phyloP scores from a whole-genome alignment of 176 grass and related monocot species.

The Metroxylon sagu region DNA sequence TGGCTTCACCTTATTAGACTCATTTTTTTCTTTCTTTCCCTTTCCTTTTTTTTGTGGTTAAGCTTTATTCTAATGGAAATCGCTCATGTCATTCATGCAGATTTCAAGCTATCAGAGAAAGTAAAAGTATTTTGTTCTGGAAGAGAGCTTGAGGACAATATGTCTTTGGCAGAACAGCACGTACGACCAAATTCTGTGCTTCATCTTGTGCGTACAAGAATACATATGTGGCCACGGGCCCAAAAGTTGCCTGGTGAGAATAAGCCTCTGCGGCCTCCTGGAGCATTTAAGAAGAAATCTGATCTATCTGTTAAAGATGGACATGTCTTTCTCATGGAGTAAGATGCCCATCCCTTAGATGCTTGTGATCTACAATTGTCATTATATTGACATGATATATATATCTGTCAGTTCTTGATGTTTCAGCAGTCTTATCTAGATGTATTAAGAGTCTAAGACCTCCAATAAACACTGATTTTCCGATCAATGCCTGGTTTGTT shows the following conservation, averaged over 20 bases:
- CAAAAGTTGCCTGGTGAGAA: constrained; percentile 83
- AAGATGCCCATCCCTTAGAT: constrained; percentile 26
- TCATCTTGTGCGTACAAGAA: constrained; percentile 70
- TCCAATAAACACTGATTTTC: too few relatives aligned
- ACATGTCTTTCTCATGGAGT: constrained; percentile 94
- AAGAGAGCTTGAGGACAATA: constrained; percentile 70
- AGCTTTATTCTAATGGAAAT: constrained; percentile 13
- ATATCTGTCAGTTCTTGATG: too few relatives aligned
- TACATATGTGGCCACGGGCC: constrained; percentile 83
- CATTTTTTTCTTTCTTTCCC: constrained; percentile 4
- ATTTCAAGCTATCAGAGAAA: constrained; percentile 67
- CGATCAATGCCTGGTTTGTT: too few relatives aligned
- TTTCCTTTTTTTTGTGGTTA: constrained; percentile 5
- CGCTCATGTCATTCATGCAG: constrained; percentile 30
- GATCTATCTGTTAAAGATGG: constrained; percentile 91
- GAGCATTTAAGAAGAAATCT: constrained; percentile 86
- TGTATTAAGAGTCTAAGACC: too few relatives aligned
- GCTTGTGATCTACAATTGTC: background rate
- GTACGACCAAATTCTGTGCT: constrained; percentile 74
- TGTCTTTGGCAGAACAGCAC: constrained; percentile 53
- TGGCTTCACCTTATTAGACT: background rate
- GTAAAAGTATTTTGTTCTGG: constrained; percentile 69
- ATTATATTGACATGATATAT: too few relatives aligned
- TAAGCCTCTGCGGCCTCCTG: constrained; percentile 67
- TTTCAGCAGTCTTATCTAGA: too few relatives aligned